Evolutionary conservation across 176 grass and related monocot species (phyloP), one percentile per base, ranked within the genome.

Genomic region (Lolium rigidum): DNA sequence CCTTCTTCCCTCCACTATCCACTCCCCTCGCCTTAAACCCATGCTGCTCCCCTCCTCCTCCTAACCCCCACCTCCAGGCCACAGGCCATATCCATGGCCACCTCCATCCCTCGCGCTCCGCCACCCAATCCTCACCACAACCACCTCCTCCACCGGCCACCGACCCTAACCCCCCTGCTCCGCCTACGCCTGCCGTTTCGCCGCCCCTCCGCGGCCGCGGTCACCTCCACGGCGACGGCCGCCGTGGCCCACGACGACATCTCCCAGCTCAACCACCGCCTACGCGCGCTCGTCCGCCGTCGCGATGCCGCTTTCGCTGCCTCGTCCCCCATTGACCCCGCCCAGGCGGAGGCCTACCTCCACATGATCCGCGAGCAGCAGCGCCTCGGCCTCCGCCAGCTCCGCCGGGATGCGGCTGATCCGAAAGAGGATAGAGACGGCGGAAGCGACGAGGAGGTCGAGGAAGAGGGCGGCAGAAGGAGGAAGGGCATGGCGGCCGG

Each of bases 281-380:
- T 95, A 66, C 90, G 86, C 78, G 63, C 61, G 84, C 85, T 91
- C 14, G 91, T 86, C 12, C 89, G 94, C 43, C 83, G 80, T 28
- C 82, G 80, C 20, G 74, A 86, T 64, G 86, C 16, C 54, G 84
- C 39, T 56, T 48, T 77, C 77, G 37, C 72, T 18, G 44, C 68
- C n/a, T 9, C 62, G 2, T 14, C 59, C 49, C 22, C 86, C 48
- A 65, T 94, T 79, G 88, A 91, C 86, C 47, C 84, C 21, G 84
- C 74, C 1, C 91, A 98, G 84, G 96, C 92, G 8, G 96, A 95
- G 68, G 78, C 84, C 22, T 97, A 94, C 82, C 86, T 97, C 43
- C 86, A 64, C 58, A 76, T 84, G 81, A 84, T 87, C 76, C 80
- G 85, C 15, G 89, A 91, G 20, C 85, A 91, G 89, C 89, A 91